These are phyloP conservation scores for Naganishia vaughanmartiniae DNA, from an alignment of 768 basidiomycete species.

Conservation along the genomic window DNA sequence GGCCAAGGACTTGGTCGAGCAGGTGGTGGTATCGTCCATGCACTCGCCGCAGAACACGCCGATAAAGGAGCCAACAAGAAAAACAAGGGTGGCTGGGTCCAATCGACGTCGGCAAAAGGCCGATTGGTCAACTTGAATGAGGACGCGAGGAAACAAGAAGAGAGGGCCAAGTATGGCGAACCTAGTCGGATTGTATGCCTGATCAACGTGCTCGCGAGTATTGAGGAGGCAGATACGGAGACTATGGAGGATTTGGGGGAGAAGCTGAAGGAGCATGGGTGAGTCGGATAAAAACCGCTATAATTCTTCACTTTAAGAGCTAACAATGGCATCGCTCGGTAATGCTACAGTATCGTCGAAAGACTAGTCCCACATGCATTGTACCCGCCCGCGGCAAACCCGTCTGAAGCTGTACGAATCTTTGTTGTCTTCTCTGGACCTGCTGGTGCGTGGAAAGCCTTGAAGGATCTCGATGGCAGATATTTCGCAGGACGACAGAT, in stretches of 20 bases:
- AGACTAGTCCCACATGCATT: slow-evolving; percentile 79
- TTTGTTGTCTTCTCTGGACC: slow-evolving; percentile 89
- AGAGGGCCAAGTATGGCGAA: slow-evolving; percentile 77
- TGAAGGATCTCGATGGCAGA: slow-evolving; percentile 85
- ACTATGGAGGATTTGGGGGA: slow-evolving; percentile 75
- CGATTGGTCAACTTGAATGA: slow-evolving; percentile 88
- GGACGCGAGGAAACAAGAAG: slow-evolving; percentile 72
- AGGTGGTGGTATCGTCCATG: slow-evolving; percentile 81
- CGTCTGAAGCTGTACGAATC: slow-evolving; percentile 82
- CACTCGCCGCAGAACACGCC: slow-evolving; percentile 69
- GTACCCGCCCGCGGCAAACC: slow-evolving; percentile 63
- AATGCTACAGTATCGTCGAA: slow-evolving; percentile 73
- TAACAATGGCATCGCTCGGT: not conserved
- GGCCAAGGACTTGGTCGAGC: slow-evolving; percentile 86
- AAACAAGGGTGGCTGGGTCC: slow-evolving; percentile 53
- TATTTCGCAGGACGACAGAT: slow-evolving; percentile 85
- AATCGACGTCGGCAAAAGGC: slow-evolving; percentile 65
- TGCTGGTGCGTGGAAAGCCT: slow-evolving; percentile 92
- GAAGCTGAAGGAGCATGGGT: slow-evolving; percentile 49
- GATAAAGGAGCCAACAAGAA: slow-evolving; percentile 56
- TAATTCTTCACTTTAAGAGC: not conserved
- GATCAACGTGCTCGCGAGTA: slow-evolving; percentile 76
- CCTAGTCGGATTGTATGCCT: slow-evolving; percentile 85
- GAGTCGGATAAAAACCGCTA: slow-evolving; percentile 28
- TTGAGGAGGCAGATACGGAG: slow-evolving; percentile 80